These are phyloP conservation scores for Darksidea phi DNA, from an alignment of 495 filamentous ascomycete genomes.

Conservation along the genomic window DNA sequence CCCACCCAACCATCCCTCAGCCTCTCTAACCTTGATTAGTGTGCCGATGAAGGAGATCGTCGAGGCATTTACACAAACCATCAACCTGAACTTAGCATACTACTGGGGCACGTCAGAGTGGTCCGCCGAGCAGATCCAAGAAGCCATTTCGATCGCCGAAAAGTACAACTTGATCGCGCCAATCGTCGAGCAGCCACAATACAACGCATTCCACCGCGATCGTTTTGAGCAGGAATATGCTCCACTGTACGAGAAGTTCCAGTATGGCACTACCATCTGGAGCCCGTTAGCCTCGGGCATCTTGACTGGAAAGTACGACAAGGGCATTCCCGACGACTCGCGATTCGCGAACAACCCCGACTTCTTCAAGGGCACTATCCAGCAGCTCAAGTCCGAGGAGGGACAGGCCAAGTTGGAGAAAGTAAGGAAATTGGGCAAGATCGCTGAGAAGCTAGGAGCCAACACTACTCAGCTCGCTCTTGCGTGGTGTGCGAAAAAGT, in stretches of 20 bases:
- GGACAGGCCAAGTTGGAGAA: constrained; percentile 48
- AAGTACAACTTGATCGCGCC: constrained; percentile 58
- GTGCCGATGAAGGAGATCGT: constrained; percentile 54
- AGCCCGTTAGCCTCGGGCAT: constrained; percentile 45
- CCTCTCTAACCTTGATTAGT: constrained; percentile 17
- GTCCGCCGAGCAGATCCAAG: constrained; percentile 56
- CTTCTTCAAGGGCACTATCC: constrained; percentile 40
- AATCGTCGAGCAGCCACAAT: constrained; percentile 59
- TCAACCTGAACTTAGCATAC: constrained; percentile 50
- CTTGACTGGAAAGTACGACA: constrained; percentile 48
- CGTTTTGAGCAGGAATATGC: constrained; percentile 52
- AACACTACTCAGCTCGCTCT: constrained; percentile 40
- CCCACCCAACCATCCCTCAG: neutral
- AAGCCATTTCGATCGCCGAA: constrained; percentile 56
- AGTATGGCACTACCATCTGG: constrained; percentile 49
- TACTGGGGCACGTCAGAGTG: constrained; percentile 57
- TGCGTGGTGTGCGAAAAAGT: constrained; percentile 46
- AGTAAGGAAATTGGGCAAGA: constrained; percentile 43
- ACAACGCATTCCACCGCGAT: constrained; percentile 57
- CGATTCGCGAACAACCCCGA: constrained; percentile 43
- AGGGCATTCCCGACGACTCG: constrained; percentile 47
- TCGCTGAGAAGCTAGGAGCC: constrained; percentile 45
- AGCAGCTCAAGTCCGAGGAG: constrained; percentile 40
- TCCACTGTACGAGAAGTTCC: constrained; percentile 44
- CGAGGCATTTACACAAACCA: constrained; percentile 52